These are phyloP conservation scores for Camelina sativa DNA, from an alignment of 345 rosid genomes.

Conservation along the genomic window DNA sequence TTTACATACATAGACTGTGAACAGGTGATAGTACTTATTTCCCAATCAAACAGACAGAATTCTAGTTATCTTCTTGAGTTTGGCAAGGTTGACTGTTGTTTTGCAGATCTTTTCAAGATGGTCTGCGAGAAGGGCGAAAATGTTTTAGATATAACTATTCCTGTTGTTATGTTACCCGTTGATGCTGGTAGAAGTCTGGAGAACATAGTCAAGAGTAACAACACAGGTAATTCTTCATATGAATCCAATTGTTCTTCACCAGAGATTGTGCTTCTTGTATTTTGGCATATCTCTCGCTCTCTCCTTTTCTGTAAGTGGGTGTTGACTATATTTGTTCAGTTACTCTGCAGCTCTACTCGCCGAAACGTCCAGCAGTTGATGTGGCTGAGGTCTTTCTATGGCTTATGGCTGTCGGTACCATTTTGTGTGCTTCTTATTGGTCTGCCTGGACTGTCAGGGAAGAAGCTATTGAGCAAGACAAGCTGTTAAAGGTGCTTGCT, in stretches of 20 bases:
- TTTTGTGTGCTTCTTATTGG: slow-evolving; percentile 92
- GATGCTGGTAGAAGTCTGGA: slow-evolving; percentile 83
- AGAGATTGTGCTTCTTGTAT: not conserved
- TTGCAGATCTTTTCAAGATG: slow-evolving; percentile 95
- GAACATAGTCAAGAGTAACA: slow-evolving; percentile 41
- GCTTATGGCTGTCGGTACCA: slow-evolving; percentile 98
- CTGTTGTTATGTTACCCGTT: slow-evolving; percentile 93
- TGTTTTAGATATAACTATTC: slow-evolving; percentile 66
- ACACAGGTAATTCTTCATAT: slow-evolving; percentile 48
- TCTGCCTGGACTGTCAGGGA: slow-evolving; percentile 94
- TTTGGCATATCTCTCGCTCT: not conserved
- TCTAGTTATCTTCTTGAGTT: slow-evolving; percentile 21
- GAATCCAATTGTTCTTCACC: slow-evolving; percentile 1
- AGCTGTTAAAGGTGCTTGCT: slow-evolving; percentile 74
- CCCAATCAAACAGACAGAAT: not conserved
- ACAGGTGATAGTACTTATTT: not conserved
- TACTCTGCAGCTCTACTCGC: slow-evolving; percentile 85
- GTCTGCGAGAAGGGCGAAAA: slow-evolving; percentile 81
- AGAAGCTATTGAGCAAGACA: slow-evolving; percentile 87
- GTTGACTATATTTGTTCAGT: slow-evolving; percentile 57
- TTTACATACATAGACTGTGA: not conserved
- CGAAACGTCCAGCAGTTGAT: slow-evolving; percentile 85
- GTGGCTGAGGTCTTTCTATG: slow-evolving; percentile 97
- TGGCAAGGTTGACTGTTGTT: slow-evolving; percentile 33
- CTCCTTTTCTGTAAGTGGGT: not conserved